Conservation (phyloP, 148 eudicot species). For the Diospyros kaki region DNA sequence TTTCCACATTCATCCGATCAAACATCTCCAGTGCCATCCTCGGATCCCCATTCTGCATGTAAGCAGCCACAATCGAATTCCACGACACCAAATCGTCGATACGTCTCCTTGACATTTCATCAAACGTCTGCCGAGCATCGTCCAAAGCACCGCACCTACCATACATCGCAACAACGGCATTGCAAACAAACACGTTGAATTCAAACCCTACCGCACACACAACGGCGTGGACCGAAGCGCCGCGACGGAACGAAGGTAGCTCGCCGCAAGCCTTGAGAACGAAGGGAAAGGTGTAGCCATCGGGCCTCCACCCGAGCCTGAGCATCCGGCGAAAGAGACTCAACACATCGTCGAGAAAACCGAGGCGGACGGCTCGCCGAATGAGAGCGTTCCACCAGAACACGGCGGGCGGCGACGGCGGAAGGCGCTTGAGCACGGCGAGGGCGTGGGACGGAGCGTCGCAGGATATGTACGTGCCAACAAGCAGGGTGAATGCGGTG, state of each 20-base stretch:
- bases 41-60: constrained; percentile 40
- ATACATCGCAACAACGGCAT: constrained; percentile 58
- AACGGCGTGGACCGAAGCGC: constrained; percentile 40
- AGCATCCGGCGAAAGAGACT: constrained; percentile 34
- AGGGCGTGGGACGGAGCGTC: constrained; percentile 23
- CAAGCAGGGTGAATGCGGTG: constrained; percentile 8
- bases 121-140: constrained; percentile 50
- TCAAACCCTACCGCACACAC: constrained; percentile 35
- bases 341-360: constrained; percentile 13
- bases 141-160: constrained; percentile 40
- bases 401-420: constrained; percentile 27
- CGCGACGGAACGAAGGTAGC: constrained; percentile 19
- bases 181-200: constrained; percentile 54
- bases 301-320: constrained; percentile 42
- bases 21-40: constrained; percentile 41
- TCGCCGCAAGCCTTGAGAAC: constrained; percentile 61
- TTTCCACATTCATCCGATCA: constrained; percentile 25
- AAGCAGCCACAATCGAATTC: constrained; percentile 60
- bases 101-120: constrained; percentile 39
- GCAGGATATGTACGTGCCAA: constrained; percentile 29
- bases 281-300: constrained; percentile 58
- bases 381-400: constrained; percentile 60
- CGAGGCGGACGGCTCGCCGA: constrained; percentile 20
- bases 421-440: constrained; percentile 29
- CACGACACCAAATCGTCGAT: constrained; percentile 53